Evolutionary conservation across 1,284 basidiomycete species (phyloP).

Genomic region (Dichomitus squalens): DNA sequence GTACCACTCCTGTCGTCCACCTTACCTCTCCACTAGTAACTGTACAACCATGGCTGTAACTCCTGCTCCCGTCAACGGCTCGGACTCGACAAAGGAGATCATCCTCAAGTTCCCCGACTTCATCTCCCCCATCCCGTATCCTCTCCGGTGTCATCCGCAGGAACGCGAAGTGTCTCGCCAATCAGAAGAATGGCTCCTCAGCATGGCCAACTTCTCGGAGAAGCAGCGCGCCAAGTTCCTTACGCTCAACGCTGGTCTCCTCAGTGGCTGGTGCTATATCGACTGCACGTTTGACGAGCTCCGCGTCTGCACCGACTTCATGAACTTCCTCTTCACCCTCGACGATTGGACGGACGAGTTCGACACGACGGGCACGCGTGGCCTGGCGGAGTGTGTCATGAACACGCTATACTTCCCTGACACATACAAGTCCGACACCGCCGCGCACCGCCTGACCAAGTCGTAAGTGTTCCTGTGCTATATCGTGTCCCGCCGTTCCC

Average conservation of each 20-base stretch:
- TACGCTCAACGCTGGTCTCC: conserved; percentile 27
- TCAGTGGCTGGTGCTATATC: conserved; percentile 32
- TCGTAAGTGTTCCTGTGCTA: conserved; percentile 18
- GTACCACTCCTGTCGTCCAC: conserved; percentile 4
- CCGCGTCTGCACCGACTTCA: conserved; percentile 36
- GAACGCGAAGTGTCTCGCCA: conserved; percentile 24
- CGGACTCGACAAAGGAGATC: conserved; percentile 5
- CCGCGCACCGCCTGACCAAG: conserved; percentile 24
- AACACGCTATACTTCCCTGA: conserved; percentile 32
- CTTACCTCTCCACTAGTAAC: conserved; percentile 2
- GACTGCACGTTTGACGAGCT: conserved; percentile 33
- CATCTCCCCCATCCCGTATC: conserved; percentile 26
- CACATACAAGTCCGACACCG: conserved; percentile 23
- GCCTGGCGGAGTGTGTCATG: conserved; percentile 34
- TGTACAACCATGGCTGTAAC: conserved; percentile 24
- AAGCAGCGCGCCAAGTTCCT: conserved; percentile 28
- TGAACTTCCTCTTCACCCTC: conserved; percentile 39
- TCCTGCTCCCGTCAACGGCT: not conserved
- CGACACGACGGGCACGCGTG: conserved; percentile 36
- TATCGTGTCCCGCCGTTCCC: not conserved
- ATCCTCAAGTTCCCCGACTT: conserved; percentile 26
- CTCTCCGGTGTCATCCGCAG: conserved; percentile 23
- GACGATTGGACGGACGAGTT: conserved; percentile 36
- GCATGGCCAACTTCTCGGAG: conserved; percentile 27
- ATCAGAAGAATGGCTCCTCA: conserved; percentile 28